phyloP scores from a whole-genome alignment of 495 filamentous ascomycete species.

The Penicillium pancosmium region DNA sequence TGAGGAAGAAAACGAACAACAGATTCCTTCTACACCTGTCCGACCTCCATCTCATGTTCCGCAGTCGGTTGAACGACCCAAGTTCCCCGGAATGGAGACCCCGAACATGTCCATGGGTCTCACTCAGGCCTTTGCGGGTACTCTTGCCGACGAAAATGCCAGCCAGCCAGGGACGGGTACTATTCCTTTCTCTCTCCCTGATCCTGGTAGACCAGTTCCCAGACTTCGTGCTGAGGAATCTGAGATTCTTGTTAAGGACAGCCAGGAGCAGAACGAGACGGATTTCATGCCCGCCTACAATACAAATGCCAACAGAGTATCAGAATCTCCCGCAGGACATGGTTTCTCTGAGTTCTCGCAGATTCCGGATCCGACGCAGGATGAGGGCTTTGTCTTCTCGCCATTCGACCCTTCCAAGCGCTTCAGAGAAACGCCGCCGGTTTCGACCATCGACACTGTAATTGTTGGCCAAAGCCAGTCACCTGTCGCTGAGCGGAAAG shows the following conservation, averaged over 20 bases:
- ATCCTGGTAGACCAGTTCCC: slow-evolving; percentile 50
- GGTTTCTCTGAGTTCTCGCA: slow-evolving; percentile 61
- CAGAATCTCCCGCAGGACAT: slow-evolving; percentile 45
- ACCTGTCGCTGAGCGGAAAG: slow-evolving; percentile 60
- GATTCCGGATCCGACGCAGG: slow-evolving; percentile 80
- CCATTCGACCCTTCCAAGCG: slow-evolving; percentile 58
- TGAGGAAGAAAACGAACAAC: slow-evolving; percentile 42
- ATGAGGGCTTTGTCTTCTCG: slow-evolving; percentile 72
- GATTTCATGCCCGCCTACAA: slow-evolving; percentile 36
- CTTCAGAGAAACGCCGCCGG: slow-evolving; percentile 60
- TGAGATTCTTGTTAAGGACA: slow-evolving; percentile 66
- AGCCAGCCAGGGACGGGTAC: slow-evolving; percentile 46
- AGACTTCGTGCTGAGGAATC: slow-evolving; percentile 47
- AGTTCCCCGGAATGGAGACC: slow-evolving; percentile 59
- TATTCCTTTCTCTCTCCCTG: slow-evolving; percentile 52
- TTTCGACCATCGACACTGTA: slow-evolving; percentile 72
- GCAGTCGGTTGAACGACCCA: slow-evolving; percentile 39
- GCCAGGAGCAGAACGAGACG: slow-evolving; percentile 52
- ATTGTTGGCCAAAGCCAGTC: slow-evolving; percentile 59
- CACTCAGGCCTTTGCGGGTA: slow-evolving; percentile 92
- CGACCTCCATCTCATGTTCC: slow-evolving; percentile 30
- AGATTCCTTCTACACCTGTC: slow-evolving; percentile 37
- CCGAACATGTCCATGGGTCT: slow-evolving; percentile 68
- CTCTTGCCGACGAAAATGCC: slow-evolving; percentile 68
- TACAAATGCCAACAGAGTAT: slow-evolving; percentile 38